Base-by-base conservation (phyloP, 2,329 filamentous ascomycete species). In the Gremmenia infestans region DNA sequence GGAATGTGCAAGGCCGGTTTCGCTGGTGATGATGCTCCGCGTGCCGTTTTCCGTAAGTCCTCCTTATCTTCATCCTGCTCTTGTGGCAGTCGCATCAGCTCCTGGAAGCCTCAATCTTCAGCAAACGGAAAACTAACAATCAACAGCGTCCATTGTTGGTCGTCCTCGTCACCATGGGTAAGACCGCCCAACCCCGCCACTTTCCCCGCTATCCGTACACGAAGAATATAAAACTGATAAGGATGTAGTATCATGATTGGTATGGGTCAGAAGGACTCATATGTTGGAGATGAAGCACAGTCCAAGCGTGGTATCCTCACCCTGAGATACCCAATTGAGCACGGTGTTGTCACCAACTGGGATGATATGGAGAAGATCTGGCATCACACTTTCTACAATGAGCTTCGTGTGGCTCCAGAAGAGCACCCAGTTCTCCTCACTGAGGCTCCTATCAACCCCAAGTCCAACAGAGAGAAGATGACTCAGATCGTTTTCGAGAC, bases 1-100 rank as follows among this genome's bases (percentile, higher is more conserved):
- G 94, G 94, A 87, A 97, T 99, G 94, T 99, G 94, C 84, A 99
- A 99, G 86, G 94, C 94, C 88, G 94, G 94, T 92, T 99, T 99
- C 82, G 94, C 94, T 84, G 94, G 94, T 91, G 94, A 99, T 76
- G 94, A 99, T 89, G 94, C 94, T 81, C 94, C 94, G 77, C 88
- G 94, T 86, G 94, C 94, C 81, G 94, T 99, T 77, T 99, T 99
- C 87, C 94, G 93, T 97, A 89, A 96, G 93, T 92, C 61, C 66
- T 62, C 66, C 65, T 67, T 63, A 57, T 62, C 66, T 67, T 68
- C 65, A 66, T 64, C 49, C 39, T 50, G 36, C 40, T 43, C 50
- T 28, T 22, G 43, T 25, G 28, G 22, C 11, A 45, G 42, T 22
- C 42, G 7, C 42, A 45, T 45, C 54, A 50, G 52, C 45, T 14